Evolutionary conservation across 164 flowering plant genomes (phyloP).

Genomic region (Amborella trichopoda): DNA sequence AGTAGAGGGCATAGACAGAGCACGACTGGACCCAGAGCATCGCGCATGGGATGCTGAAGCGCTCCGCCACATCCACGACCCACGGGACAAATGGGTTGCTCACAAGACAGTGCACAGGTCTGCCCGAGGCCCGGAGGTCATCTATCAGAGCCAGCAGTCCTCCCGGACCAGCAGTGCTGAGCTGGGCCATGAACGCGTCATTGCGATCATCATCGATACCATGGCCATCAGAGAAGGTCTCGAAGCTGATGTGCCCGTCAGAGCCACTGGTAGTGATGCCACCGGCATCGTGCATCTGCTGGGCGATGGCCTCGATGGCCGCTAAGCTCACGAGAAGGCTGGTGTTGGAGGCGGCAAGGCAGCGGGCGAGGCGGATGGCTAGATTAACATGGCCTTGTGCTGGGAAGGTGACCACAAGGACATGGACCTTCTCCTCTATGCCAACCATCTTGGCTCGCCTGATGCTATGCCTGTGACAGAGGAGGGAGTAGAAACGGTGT

Average conservation of each 20-base stretch:
- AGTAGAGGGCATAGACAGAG: conserved; percentile 39
- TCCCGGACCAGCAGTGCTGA: conserved; percentile 12
- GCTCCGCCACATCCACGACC: conserved; percentile 50
- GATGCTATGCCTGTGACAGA: too few species aligned
- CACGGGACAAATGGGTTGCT: conserved; percentile 61
- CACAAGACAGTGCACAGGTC: conserved; percentile 14
- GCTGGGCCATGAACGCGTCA: conserved; percentile 9
- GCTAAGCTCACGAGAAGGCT: too few species aligned
- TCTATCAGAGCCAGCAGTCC: conserved; percentile 15
- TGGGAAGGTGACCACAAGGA: too few species aligned
- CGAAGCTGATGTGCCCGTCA: conserved; percentile 10
- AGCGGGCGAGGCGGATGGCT: too few species aligned
- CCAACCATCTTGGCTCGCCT: too few species aligned
- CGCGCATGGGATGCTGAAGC: conserved; percentile 34
- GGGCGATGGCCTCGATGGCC: too few species aligned
- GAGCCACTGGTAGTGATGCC: too few species aligned
- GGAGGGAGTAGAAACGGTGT: too few species aligned
- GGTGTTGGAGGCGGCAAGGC: too few species aligned
- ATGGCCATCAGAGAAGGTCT: conserved; percentile 31
- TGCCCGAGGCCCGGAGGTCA: background rate
- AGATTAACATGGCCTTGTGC: too few species aligned
- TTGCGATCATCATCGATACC: conserved; percentile 15
- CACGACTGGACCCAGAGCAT: conserved; percentile 60
- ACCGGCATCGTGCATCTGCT: too few species aligned
- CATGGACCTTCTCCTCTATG: too few species aligned